Percentiles rank a stretch among this genome's conserved stretches.
Evolutionary conservation across 495 filamentous ascomycete species (phyloP).

Genomic region (Penicillium argentinense): DNA sequence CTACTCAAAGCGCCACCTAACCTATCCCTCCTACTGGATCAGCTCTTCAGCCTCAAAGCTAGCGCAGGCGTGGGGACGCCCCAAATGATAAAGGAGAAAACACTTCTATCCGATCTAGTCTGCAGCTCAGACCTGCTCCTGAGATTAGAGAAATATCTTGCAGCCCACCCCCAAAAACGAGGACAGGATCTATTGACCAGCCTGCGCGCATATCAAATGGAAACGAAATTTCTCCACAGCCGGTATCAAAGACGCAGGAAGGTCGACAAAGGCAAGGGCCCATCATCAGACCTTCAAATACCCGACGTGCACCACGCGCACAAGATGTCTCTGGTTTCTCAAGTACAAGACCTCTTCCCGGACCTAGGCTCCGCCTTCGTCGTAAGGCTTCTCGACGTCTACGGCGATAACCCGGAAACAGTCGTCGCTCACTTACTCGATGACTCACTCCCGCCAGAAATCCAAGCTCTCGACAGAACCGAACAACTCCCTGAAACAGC

Average conservation of each 20-base stretch:
- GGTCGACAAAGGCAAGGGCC: constrained; percentile 68
- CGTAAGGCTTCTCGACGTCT: constrained; percentile 74
- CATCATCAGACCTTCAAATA: constrained; percentile 40
- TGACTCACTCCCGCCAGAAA: constrained; percentile 63
- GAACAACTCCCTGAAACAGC: constrained; percentile 36
- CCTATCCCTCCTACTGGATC: constrained; percentile 71
- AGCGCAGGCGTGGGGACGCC: constrained; percentile 55
- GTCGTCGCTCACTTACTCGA: constrained; percentile 85
- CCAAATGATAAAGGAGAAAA: constrained; percentile 38
- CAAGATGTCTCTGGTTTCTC: constrained; percentile 76
- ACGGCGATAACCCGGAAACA: constrained; percentile 73
- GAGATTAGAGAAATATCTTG: constrained; percentile 56
- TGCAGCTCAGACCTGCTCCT: constrained; percentile 41
- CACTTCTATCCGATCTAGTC: constrained; percentile 46
- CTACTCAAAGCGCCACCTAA: constrained; percentile 67
- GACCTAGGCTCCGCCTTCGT: constrained; percentile 84
- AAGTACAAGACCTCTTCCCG: constrained; percentile 92
- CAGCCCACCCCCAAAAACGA: constrained; percentile 48
- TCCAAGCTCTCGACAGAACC: constrained; percentile 39
- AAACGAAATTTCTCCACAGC: constrained; percentile 52
- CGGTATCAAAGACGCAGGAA: constrained; percentile 56
- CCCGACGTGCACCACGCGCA: constrained; percentile 68
- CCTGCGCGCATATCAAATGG: constrained; percentile 45
- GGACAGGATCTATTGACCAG: constrained; percentile 41
- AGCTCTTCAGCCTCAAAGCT: constrained; percentile 75